phyloP scores from a whole-genome alignment of 2,329 filamentous ascomycete species.

The Ascochyta koolunga region DNA sequence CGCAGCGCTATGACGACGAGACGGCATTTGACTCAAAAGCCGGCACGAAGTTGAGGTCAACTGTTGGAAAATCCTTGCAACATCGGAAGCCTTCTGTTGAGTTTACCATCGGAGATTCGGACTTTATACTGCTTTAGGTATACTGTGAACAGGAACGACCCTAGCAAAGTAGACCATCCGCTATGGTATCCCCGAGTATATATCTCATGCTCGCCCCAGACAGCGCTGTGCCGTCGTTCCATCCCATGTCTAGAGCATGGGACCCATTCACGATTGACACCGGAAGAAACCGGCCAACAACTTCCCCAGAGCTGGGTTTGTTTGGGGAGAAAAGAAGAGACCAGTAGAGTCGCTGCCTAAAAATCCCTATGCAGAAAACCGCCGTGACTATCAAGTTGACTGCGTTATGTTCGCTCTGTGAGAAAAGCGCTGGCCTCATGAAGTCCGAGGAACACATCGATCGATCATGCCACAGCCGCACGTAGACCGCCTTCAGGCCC shows the following conservation, averaged over 20 bases:
- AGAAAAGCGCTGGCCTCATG: too few species aligned
- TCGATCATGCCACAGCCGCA: slow-evolving; percentile 6
- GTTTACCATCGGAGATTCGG: slow-evolving; percentile 10
- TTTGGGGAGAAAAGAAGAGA: slow-evolving; percentile 9
- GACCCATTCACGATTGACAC: not conserved
- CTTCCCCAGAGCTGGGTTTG: slow-evolving; percentile 4
- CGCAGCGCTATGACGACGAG: slow-evolving; percentile 11
- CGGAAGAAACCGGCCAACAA: slow-evolving; percentile 11
- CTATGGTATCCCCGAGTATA: slow-evolving; percentile 4
- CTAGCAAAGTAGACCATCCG: slow-evolving; percentile 13
- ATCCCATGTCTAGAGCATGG: not conserved
- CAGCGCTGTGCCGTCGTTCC: slow-evolving; percentile 5
- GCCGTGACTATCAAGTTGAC: too few species aligned
- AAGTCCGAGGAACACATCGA: not conserved
- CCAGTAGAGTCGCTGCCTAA: not conserved
- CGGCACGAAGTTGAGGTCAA: slow-evolving; percentile 3
- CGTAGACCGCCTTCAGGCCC: slow-evolving; percentile 9
- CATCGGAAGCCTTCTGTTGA: slow-evolving; percentile 4
- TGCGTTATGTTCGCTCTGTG: too few species aligned
- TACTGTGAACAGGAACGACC: slow-evolving; percentile 5
- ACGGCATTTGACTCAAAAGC: slow-evolving; percentile 17
- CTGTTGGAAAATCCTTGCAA: slow-evolving; percentile 11
- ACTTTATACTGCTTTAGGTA: slow-evolving; percentile 13
- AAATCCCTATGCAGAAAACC: too few species aligned
- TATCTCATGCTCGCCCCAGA: slow-evolving; percentile 5